A percentile compares a stretch with the other conserved stretches of the same genome.
phyloP scores from a whole-genome alignment of 108 stramenopile genomes.

The Skeletonema costatum region DNA sequence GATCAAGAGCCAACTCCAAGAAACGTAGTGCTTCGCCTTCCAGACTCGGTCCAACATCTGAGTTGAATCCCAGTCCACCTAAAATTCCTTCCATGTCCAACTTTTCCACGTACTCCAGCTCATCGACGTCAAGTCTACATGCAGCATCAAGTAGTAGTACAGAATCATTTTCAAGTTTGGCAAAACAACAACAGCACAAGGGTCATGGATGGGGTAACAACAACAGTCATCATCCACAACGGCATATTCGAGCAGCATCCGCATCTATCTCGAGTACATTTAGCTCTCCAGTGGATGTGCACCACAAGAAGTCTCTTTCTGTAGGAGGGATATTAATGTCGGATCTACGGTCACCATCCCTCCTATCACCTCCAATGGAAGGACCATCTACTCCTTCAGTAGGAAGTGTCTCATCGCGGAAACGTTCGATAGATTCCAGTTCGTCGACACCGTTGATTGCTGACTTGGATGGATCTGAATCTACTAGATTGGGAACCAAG shows the following conservation, averaged over 20 bases:
- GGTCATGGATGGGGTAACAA: slow-evolving; percentile 6
- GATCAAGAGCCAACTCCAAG: slow-evolving; percentile 6
- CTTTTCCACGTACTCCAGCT: slow-evolving; percentile 5
- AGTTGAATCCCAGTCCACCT: slow-evolving; percentile 29
- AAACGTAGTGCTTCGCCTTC: slow-evolving; percentile 27
- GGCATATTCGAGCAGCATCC: neutral
- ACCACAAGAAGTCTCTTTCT: neutral
- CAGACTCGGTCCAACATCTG: neutral
- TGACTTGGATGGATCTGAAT: slow-evolving; percentile 2
- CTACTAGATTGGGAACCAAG: neutral
- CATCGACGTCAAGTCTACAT: slow-evolving; percentile 4
- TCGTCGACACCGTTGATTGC: neutral
- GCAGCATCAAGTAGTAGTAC: neutral
- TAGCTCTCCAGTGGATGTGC: neutral
- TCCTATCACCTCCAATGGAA: neutral
- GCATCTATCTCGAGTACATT: neutral
- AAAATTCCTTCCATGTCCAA: slow-evolving; percentile 14
- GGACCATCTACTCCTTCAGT: neutral
- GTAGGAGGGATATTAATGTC: neutral
- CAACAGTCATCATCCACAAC: neutral
- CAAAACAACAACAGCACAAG: neutral
- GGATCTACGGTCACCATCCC: neutral
- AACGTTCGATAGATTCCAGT: neutral
- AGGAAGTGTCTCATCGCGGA: neutral
- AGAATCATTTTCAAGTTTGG: slow-evolving; percentile 21